phyloP scores from a whole-genome alignment of 2,329 filamentous ascomycete species.

The Colletotrichum aenigma region DNA sequence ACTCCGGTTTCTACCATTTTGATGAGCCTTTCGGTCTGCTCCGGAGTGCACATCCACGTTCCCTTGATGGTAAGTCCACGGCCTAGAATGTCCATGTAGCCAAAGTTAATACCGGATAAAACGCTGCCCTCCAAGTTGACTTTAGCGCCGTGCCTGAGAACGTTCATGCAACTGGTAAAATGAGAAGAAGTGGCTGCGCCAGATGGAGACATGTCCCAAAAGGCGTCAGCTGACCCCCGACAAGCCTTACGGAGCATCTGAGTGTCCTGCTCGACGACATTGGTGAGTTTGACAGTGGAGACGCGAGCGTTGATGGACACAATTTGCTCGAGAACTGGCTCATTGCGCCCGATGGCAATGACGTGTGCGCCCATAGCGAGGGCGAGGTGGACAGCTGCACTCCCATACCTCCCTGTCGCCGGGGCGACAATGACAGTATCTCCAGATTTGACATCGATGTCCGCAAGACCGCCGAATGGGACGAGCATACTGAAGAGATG shows the following conservation, averaged over 20 bases:
- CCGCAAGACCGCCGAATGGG: constrained; percentile 47
- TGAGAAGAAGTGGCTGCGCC: neutral
- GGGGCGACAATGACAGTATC: constrained; percentile 55
- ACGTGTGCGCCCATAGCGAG: constrained; percentile 56
- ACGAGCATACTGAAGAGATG: constrained; percentile 41
- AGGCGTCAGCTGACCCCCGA: neutral
- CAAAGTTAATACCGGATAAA: neutral
- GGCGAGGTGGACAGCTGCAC: constrained; percentile 51
- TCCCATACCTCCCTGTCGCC: constrained; percentile 54
- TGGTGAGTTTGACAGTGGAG: constrained; percentile 41
- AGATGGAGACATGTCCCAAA: neutral
- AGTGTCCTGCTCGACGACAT: constrained; percentile 39
- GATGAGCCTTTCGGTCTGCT: neutral
- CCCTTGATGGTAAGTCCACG: neutral
- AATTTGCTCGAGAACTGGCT: constrained; percentile 33
- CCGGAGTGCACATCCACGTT: neutral
- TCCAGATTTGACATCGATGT: constrained; percentile 45
- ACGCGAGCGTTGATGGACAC: constrained; percentile 29
- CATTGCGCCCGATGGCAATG: constrained; percentile 53
- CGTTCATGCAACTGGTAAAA: neutral
- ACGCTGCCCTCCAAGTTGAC: neutral
- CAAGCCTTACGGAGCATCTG: constrained; percentile 19
- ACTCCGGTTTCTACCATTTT: neutral
- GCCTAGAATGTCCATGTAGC: neutral
- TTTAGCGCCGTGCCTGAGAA: neutral